phyloP scores from a whole-genome alignment of 495 filamentous ascomycete genomes.

The Sordaria brevicollis region DNA sequence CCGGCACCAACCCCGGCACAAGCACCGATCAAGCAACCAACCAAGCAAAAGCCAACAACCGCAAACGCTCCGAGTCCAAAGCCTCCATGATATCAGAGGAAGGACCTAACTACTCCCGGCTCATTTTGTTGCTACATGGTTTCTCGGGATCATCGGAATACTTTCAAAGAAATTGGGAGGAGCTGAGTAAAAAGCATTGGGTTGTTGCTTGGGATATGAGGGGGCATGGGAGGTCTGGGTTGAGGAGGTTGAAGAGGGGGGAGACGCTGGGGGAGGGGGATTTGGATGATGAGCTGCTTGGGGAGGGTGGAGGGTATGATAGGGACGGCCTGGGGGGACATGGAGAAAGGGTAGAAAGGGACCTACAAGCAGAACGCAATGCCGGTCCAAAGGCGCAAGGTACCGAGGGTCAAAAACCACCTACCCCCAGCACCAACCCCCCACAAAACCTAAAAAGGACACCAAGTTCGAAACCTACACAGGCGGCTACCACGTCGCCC shows the following conservation, averaged over 20 bases:
- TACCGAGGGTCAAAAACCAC: too few species aligned
- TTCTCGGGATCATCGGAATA: conserved; percentile 35
- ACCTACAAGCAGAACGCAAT: too few species aligned
- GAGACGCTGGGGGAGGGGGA: background rate
- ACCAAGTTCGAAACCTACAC: conserved; percentile 1
- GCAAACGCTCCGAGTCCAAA: background rate
- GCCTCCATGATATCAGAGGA: background rate
- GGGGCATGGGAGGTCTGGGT: conserved; percentile 30
- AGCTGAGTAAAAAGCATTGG: conserved; percentile 16
- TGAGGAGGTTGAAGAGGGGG: background rate
- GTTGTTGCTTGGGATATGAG: conserved; percentile 34
- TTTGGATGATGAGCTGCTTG: too few species aligned
- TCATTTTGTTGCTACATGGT: conserved; percentile 32
- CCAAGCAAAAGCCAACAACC: background rate
- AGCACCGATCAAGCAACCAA: too few species aligned
- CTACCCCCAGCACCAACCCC: too few species aligned
- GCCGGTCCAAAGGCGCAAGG: too few species aligned
- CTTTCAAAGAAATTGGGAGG: conserved; percentile 28
- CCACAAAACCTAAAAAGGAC: background rate
- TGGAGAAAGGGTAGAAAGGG: background rate
- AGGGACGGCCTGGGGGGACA: background rate
- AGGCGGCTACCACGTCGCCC: conserved; percentile 34
- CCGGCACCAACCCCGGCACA: background rate
- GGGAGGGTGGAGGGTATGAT: background rate
- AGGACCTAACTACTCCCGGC: background rate